Base-by-base conservation (phyloP, 2,329 filamentous ascomycete species). In the Cordyceps javanica region DNA sequence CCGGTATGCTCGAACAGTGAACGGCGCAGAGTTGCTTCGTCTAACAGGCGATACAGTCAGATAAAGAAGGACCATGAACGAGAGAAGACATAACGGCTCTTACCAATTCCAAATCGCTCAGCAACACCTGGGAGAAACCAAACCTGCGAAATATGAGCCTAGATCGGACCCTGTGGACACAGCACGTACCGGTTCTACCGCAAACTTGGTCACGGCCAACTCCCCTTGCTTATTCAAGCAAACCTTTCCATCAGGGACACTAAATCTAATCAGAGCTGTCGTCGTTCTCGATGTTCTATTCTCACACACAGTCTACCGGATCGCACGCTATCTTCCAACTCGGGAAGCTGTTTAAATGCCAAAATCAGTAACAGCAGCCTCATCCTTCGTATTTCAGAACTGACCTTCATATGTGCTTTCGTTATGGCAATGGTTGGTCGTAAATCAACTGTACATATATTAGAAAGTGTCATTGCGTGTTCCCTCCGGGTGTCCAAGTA, bases 1-100 rank as follows among this genome's bases (percentile, higher is more conserved):
- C 94, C 94, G 1, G 92, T 97, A 67, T 97, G 89, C 69, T 97
- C 94, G 69, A 97, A 97, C 25, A 99, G 77, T 0, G 90, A 89
- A 60, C 93, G 83, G 62, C 94, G 87, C 21, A 99, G 80, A 14
- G 87, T 88, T 11, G 87, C 90, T 75, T 99, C 94, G 61, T 97
- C 91, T 82, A 59, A 5, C 25, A 36, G 38, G 8, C 30, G 5
- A 11, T 11, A 32, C 45, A 21, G n/a, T 14, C 25, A 16, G 38
- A 44, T 26, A 50, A n/a, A 36, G 3, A 13, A 2, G 25, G 23
- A 9, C 7, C 10, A 42, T 14, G 5, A 19, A 34, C 26, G 23
- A 19, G 14, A 16, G 14, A n/a, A 26, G 19, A 5, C 48, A 14
- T 10, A 34, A 5, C 7, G 23, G 11, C 5, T 9, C 79, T 64